Conservation (phyloP, 1,139 yeast species). For the Lodderomyces parapsilosis region DNA sequence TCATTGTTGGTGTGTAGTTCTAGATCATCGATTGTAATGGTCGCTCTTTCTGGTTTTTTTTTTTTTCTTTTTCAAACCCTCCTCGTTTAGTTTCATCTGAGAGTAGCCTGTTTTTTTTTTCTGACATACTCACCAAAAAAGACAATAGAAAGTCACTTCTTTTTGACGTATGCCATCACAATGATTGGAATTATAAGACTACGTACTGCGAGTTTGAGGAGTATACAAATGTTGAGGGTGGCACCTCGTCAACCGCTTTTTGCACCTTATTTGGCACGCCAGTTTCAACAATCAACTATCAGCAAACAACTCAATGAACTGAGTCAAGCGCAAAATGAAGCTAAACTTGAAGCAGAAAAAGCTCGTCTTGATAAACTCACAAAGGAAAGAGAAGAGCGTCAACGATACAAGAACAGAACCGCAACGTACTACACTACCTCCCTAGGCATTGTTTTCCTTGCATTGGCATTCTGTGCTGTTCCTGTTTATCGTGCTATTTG, state of each 20-base stretch:
- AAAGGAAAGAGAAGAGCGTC: constrained; percentile 28
- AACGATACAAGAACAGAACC: constrained; percentile 40
- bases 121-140: too few species aligned
- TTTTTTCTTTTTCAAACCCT: constrained; percentile 1
- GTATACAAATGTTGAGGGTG: neutral
- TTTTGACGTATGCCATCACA: neutral
- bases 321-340: neutral
- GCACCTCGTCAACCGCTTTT: neutral
- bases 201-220: neutral
- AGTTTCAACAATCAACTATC: constrained; percentile 4
- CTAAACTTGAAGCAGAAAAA: constrained; percentile 15
- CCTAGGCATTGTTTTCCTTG: constrained; percentile 68
- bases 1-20: neutral
- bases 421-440: constrained; percentile 74
- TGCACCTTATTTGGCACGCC: neutral
- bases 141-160: neutral
- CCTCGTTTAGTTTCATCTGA: neutral
- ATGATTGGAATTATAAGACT: constrained; percentile 4
- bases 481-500: constrained; percentile 91
- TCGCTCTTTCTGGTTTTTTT: neutral
- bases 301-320: constrained; percentile 5
- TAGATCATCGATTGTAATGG: neutral
- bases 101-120: neutral
- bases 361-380: constrained; percentile 17
- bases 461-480: constrained; percentile 87